Evolutionary conservation across 495 filamentous ascomycete species (phyloP), one percentile per base, ranked within the genome.

Genomic region (Xylaria acuta): DNA sequence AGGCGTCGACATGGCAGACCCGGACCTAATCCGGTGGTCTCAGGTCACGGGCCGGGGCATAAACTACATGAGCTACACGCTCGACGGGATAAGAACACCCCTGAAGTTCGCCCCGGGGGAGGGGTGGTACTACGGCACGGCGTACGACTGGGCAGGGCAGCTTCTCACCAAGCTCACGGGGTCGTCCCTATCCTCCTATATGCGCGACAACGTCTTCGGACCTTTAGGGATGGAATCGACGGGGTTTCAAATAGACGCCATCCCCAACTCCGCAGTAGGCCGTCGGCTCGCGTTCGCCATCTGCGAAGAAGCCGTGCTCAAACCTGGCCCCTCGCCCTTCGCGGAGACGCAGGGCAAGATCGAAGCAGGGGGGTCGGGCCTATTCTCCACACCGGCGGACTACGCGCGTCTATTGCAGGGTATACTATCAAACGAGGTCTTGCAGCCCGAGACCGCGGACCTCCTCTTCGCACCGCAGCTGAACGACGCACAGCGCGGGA

Each of bases 101-200:
- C 72, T 85, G 1, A 22, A 80, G 1, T 83, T 80, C 64, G 77
- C 82, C 49, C 83, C 81, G 0, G 83, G 83, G 9, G 72, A 75
- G 22, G 75, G 75, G 3, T 85, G 80, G 81, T 71, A 54, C 1
- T 83, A 84, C 56, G 78, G 82, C n/a, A 64, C 65, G 8, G 75
- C 78, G 0, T 40, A 79, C 11, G 82, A 84, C 74, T 82, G 80
- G 75, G 80, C 73, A 0, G 82, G 83, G 0, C 62, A 70, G 8
- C 34, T 83, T 5, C 64, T 85, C 25, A 79, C 80, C 47, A 67
- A 59, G 5, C 22, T 82, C 0, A 72, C 73, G 0, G 80, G 80
- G 25, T 0, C 40, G 1, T 53, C 69, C 1, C 70, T 84, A 1
- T 80, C 83, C 0, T 64, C 72, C 0, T 82, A 80, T 54, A 30